Conservation (phyloP, 1,284 basidiomycete species). For the Ganoderma multipileum region DNA sequence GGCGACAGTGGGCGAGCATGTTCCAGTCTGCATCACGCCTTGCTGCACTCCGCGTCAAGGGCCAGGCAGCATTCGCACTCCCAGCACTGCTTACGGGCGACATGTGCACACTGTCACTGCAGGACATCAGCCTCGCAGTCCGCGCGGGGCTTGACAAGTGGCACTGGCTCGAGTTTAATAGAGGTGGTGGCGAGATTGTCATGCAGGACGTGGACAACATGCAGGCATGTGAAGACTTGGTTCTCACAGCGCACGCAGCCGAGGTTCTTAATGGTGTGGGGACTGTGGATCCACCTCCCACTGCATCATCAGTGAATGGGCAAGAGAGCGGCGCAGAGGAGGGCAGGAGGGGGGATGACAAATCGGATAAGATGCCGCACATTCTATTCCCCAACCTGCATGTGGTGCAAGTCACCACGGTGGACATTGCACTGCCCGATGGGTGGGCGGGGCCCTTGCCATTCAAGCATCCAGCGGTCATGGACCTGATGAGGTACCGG, state of each 20-base stretch:
- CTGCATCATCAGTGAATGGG: neutral
- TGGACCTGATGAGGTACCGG: slow-evolving; percentile 7
- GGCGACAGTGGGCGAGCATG: slow-evolving; percentile 3
- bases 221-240: neutral
- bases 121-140: neutral
- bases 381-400: slow-evolving; percentile 8
- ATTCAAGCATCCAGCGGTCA: neutral
- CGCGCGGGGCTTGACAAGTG: slow-evolving; percentile 9
- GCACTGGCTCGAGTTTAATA: slow-evolving; percentile 8
- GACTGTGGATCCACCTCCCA: neutral
- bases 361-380: neutral
- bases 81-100: slow-evolving; percentile 4
- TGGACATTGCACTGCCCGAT: slow-evolving; percentile 1
- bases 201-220: neutral
- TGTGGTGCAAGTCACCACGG: slow-evolving; percentile 1
- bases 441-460: neutral
- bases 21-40: neutral
- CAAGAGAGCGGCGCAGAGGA: neutral
- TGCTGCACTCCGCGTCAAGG: slow-evolving; percentile 3
- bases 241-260: neutral
- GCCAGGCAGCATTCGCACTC: slow-evolving; percentile 1
- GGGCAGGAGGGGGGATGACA: neutral
- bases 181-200: neutral
- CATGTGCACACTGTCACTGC: neutral
- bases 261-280: neutral